Conservation (phyloP, 2,329 filamentous ascomycete species). For the Penicillium oxalicum region DNA sequence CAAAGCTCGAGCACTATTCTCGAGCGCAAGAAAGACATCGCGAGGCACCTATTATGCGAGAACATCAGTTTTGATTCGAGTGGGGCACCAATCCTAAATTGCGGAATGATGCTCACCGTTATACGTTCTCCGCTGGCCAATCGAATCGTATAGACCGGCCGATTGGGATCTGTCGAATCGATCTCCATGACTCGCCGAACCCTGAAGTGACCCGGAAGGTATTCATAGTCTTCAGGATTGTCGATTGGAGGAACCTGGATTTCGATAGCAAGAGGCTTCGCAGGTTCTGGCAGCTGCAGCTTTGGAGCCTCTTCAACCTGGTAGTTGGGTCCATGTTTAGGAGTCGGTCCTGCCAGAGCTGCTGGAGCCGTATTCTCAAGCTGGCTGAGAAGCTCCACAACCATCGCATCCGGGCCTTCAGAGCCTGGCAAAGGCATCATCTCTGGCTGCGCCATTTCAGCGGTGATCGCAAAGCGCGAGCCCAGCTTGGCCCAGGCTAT, state of each 20-base stretch:
- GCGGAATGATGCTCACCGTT: slow-evolving; percentile 22
- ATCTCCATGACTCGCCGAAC: slow-evolving; percentile 29
- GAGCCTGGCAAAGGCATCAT: not conserved
- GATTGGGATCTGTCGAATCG: slow-evolving; percentile 14
- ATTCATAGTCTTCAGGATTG: slow-evolving; percentile 33
- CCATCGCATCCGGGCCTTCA: slow-evolving; percentile 8
- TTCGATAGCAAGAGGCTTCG: slow-evolving; percentile 4
- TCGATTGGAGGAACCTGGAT: slow-evolving; percentile 29
- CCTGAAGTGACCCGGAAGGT: slow-evolving; percentile 35
- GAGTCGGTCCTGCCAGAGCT: not conserved
- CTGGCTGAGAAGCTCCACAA: slow-evolving; percentile 6
- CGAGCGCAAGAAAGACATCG: slow-evolving; percentile 22
- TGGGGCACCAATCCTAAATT: too few relatives aligned
- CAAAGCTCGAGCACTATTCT: slow-evolving; percentile 22
- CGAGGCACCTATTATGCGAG: slow-evolving; percentile 22
- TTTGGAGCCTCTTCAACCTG: not conserved
- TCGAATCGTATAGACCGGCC: slow-evolving; percentile 27
- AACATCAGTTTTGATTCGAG: not conserved
- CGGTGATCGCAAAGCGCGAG: not conserved
- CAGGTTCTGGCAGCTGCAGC: not conserved
- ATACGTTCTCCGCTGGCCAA: slow-evolving; percentile 33
- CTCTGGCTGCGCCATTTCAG: slow-evolving; percentile 1
- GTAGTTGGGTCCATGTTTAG: not conserved
- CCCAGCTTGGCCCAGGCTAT: not conserved
- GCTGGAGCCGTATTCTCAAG: not conserved